Evolutionary conservation across 345 rosid species (phyloP), one percentile per base, ranked within the genome.

Genomic region (Arabidopsis arenosa): DNA sequence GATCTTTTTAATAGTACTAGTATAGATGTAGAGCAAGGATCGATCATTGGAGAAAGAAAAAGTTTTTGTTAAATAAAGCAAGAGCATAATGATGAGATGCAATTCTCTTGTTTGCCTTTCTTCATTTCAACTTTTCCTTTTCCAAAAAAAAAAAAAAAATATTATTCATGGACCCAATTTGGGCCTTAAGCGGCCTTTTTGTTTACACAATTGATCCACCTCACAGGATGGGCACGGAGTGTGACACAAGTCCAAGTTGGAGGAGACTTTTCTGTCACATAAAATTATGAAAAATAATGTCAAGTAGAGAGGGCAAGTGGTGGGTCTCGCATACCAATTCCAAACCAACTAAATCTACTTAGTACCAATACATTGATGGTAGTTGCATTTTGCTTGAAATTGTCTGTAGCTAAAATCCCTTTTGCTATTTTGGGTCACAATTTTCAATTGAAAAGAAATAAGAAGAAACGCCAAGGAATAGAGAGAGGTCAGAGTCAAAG

Each of bases 1-100:
- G 26, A 23, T 28, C 2, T 32, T 6, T 10, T 21, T 52, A n/a
- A 14, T 59, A 43, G 65, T 13, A 36, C 7, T 5, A 4, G 37
- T 35, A 40, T 10, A 9, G 58, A 63, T 37, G 55, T 2, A 9
- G 47, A 35, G 63, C n/a, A 52, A 13, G 9, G 35, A 35, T 5
- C 57, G 14, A 12, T 35, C 14, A 45, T 1, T 12, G 32, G 33
- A 21, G 36, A 58, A n/a, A 32, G 47, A 56, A 75, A 82, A 75
- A 33, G 26, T 36, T 5, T 82, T 44, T 60, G 5, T 47, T 52
- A 72, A 39, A 56, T 5, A 68, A 68, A 75, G 79, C 63, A 52
- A 21, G 48, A 82, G 72, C 81, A 75, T 78, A 75, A 88, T 84
- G 84, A 88, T 88, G 84, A 61, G 63, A 48, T 76, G 86, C 75